phyloP scores from a whole-genome alignment of 176 grass and related monocot species.

The Ananas comosus region DNA sequence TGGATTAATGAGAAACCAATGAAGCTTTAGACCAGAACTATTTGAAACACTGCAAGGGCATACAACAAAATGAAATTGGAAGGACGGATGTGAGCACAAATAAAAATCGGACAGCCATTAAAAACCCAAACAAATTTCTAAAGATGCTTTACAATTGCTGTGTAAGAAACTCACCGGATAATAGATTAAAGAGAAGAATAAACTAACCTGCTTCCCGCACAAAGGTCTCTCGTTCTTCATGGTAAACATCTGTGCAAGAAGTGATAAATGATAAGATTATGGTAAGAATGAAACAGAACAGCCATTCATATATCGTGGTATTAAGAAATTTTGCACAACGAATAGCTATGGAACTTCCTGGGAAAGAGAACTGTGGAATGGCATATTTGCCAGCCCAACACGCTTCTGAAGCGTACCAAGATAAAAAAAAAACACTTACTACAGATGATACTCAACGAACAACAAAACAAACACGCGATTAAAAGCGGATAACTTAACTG shows the following conservation, averaged over 20 bases:
- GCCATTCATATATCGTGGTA: neutral
- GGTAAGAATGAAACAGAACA: neutral
- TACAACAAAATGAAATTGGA: no score
- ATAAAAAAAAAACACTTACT: neutral
- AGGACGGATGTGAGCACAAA: no score
- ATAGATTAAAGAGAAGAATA: neutral
- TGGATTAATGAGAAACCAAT: no score
- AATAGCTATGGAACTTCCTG: neutral
- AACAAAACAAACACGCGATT: neutral
- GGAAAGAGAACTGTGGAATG: neutral
- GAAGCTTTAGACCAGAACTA: no score
- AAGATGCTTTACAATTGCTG: neutral
- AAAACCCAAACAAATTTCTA: neutral
- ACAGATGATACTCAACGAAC: neutral
- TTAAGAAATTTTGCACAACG: neutral
- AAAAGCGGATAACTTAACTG: conserved; percentile 25
- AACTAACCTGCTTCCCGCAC: conserved; percentile 76
- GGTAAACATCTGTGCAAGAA: conserved; percentile 79
- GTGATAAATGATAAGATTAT: conserved; percentile 10
- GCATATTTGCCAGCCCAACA: neutral
- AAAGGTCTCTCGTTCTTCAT: conserved; percentile 85
- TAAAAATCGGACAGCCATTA: neutral
- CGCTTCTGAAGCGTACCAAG: neutral
- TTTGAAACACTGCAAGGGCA: no score
- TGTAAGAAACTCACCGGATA: neutral